A percentile compares a stretch with the other conserved stretches of the same genome.
Conservation (phyloP, 257 asterid genomes). For the Pogostemon cablin region DNA sequence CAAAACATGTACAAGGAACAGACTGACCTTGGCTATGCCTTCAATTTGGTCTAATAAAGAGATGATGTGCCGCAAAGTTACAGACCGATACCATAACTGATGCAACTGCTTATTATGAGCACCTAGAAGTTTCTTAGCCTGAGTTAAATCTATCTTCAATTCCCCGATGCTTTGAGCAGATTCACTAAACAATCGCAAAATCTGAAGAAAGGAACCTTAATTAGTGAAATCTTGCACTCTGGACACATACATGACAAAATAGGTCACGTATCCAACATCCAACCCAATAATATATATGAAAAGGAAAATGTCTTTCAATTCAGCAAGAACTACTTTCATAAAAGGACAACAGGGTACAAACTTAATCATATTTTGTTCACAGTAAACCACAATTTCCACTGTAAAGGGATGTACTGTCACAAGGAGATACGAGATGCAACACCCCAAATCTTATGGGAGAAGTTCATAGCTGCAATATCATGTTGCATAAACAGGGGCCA, state of each 20-base stretch:
- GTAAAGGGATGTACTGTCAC: conserved; percentile 9
- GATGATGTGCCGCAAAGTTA: conserved; percentile 94
- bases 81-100: conserved; percentile 98
- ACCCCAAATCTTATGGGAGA: conserved; percentile 12
- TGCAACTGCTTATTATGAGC: conserved; percentile 95
- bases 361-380: conserved; percentile 21
- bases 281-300: neutral
- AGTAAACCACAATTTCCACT: conserved; percentile 3
- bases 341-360: neutral
- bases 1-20: conserved; percentile 30
- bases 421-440: conserved; percentile 17
- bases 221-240: conserved; percentile 10
- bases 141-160: conserved; percentile 78
- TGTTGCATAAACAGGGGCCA: neutral
- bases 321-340: conserved; percentile 30
- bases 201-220: conserved; percentile 54
- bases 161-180: conserved; percentile 87
- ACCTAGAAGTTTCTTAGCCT: conserved; percentile 89
- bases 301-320: conserved; percentile 24
- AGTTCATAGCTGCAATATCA: conserved; percentile 7
- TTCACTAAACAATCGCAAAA: conserved; percentile 93
- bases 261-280: neutral
- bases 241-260: conserved; percentile 21
- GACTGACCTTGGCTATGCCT: conserved; percentile 91
- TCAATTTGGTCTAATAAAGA: conserved; percentile 96